Evolutionary conservation across 2,329 filamentous ascomycete genomes (phyloP).

Genomic region (Hypocreales sp.): DNA sequence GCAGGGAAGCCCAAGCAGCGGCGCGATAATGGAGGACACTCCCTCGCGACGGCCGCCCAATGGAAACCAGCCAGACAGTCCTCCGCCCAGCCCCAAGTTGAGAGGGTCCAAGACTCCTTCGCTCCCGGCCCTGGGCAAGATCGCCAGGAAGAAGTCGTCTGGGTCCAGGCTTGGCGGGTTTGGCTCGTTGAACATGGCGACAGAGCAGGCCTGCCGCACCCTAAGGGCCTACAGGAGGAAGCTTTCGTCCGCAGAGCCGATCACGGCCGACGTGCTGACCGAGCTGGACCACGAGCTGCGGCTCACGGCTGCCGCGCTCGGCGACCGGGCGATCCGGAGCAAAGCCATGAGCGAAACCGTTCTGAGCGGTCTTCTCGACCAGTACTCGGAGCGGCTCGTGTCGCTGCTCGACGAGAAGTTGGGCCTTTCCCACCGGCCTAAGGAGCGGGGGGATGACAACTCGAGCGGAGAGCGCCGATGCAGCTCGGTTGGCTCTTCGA

Average conservation of each 20-base stretch:
- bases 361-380: slow-evolving; percentile 51
- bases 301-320: slow-evolving; percentile 44
- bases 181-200: slow-evolving; percentile 44
- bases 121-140: slow-evolving; percentile 30
- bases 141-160: slow-evolving; percentile 33
- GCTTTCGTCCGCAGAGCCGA: slow-evolving; percentile 37
- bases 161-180: slow-evolving; percentile 30
- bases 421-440: slow-evolving; percentile 25
- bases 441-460: slow-evolving; percentile 14
- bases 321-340: slow-evolving; percentile 38
- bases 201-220: slow-evolving; percentile 48
- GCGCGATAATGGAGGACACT: slow-evolving; percentile 26
- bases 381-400: slow-evolving; percentile 60
- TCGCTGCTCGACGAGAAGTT: slow-evolving; percentile 60
- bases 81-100: slow-evolving; percentile 32
- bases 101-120: slow-evolving; percentile 35
- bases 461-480: slow-evolving; percentile 13
- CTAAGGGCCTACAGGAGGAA: slow-evolving; percentile 49
- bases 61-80: slow-evolving; percentile 28
- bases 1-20: slow-evolving; percentile 23
- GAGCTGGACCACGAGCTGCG: slow-evolving; percentile 51
- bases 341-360: slow-evolving; percentile 40
- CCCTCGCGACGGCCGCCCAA: slow-evolving; percentile 32
- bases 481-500: slow-evolving; percentile 18
- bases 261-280: slow-evolving; percentile 40